Evolutionary conservation across 1,284 basidiomycete species (phyloP), one percentile per base, ranked within the genome.

Genomic region (Xerocomus amazonicus): DNA sequence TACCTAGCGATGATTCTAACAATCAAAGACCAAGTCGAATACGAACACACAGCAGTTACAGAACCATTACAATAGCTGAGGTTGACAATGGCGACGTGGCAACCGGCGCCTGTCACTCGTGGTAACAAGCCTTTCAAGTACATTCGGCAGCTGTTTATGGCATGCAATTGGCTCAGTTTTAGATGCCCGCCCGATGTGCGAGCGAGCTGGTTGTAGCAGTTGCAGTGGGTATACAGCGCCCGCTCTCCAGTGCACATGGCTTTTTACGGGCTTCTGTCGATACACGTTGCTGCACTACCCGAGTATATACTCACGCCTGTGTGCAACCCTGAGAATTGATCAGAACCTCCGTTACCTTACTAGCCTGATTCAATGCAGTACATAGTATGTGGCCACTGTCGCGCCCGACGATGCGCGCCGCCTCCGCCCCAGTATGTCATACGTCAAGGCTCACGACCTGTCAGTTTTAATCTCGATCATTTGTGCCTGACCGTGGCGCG

Each of bases 401-500:
- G 13, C 34, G 6, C 14, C 43, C 35, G 37, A 28, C 23, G 47
- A 51, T 29, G 38, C n/a, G 23, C 1, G 13, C 37, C 38, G 47
- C 41, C 40, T 32, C 40, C 50, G 38, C 52, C 40, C 45, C 35
- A 44, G 28, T 13, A 43, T 41, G 39, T 29, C 39, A 41, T 41
- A 39, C 16, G 29, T 38, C 47, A 62, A 47, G 38, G 34, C 12
- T 50, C 45, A 43, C 35, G 48, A 43, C 47, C 28, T 40, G 51
- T 50, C 48, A 55, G 58, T 9, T 27, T 42, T 59, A 44, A 46
- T 33, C 28, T 31, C 40, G 27, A 44, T 44, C 43, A 44, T 44
- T 44, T 17, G 61, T 62, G 23, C 59, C 61, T 62, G 59, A 19
- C 9, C 31, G 43, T 50, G 41, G 56, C 57, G 45, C 43, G 10